These are phyloP conservation scores for Trichothecium roseum DNA, from an alignment of 2,329 filamentous ascomycete genomes.

Conservation along the genomic window DNA sequence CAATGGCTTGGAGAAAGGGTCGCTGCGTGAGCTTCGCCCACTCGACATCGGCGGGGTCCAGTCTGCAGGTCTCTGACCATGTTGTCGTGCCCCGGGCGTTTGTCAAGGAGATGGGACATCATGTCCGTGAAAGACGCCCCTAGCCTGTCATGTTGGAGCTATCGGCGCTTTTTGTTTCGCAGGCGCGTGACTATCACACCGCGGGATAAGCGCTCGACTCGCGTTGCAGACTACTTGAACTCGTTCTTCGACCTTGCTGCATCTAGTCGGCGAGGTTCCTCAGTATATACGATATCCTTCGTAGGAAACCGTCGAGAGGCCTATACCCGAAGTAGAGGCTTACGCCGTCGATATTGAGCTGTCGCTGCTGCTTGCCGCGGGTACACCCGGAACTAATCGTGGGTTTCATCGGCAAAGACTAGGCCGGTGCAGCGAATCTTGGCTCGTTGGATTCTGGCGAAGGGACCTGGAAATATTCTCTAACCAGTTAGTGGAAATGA, in stretches of 20 bases:
- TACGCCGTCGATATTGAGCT: slow-evolving; percentile 12
- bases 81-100: slow-evolving; percentile 10
- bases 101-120: slow-evolving; percentile 13
- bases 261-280: slow-evolving; percentile 18
- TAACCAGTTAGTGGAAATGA: too few species aligned
- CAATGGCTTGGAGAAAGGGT: slow-evolving; percentile 17
- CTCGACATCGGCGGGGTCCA: slow-evolving; percentile 10
- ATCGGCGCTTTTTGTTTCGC: too few species aligned
- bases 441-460: slow-evolving; percentile 27
- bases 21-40: slow-evolving; percentile 16
- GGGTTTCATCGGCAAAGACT: slow-evolving; percentile 26
- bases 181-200: too few species aligned
- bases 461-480: slow-evolving; percentile 20
- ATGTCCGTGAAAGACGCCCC: slow-evolving; percentile 13
- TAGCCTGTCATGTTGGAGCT: too few species aligned
- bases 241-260: slow-evolving; percentile 15
- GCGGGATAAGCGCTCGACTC: too few species aligned
- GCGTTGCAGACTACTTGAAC: slow-evolving; percentile 12
- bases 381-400: slow-evolving; percentile 16
- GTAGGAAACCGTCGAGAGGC: slow-evolving; percentile 15
- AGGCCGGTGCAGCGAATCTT: slow-evolving; percentile 27
- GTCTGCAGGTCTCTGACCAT: slow-evolving; percentile 11
- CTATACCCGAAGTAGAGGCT: slow-evolving; percentile 11
- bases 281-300: slow-evolving; percentile 21
- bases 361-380: slow-evolving; percentile 15